These are phyloP conservation scores for Omphalotus olearius DNA, from an alignment of 1,284 basidiomycete genomes.

Conservation along the genomic window DNA sequence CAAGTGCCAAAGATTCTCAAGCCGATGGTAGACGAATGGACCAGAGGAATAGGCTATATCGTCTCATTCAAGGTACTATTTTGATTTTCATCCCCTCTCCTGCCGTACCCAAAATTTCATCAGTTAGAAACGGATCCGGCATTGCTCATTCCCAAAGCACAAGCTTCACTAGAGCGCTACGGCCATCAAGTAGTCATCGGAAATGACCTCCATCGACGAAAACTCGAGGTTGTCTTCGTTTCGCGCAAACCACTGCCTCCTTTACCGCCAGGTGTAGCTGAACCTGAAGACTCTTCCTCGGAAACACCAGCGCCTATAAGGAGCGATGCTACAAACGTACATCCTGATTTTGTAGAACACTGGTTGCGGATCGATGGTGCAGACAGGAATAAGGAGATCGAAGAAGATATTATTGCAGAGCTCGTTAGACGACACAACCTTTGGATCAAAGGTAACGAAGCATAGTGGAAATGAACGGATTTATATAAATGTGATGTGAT, in stretches of 20 bases:
- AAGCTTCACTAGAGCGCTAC: slow-evolving; percentile 84
- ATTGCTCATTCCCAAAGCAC: slow-evolving; percentile 89
- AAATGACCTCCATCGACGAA: slow-evolving; percentile 87
- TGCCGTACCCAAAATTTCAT: too few species aligned
- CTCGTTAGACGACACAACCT: slow-evolving; percentile 68
- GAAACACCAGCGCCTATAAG: not conserved
- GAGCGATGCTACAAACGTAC: not conserved
- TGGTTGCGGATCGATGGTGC: slow-evolving; percentile 70
- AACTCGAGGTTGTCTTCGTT: slow-evolving; percentile 91
- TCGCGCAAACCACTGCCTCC: slow-evolving; percentile 26
- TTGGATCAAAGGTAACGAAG: slow-evolving; percentile 43
- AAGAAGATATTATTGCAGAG: slow-evolving; percentile 85
- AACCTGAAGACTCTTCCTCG: slow-evolving; percentile 8
- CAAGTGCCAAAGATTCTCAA: slow-evolving; percentile 96
- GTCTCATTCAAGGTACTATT: slow-evolving; percentile 89
- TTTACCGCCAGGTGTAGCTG: slow-evolving; percentile 13
- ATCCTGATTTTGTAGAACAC: slow-evolving; percentile 47
- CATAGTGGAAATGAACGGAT: not conserved
- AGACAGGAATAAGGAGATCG: slow-evolving; percentile 73
- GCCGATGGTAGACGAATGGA: slow-evolving; percentile 93
- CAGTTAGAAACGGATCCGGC: slow-evolving; percentile 90
- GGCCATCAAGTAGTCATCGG: slow-evolving; percentile 98
- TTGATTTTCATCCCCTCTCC: not conserved
- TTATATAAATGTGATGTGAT: too few species aligned
- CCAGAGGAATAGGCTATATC: slow-evolving; percentile 77